Conservation (phyloP, 805 yeast genomes). For the Candida nitratophila region DNA sequence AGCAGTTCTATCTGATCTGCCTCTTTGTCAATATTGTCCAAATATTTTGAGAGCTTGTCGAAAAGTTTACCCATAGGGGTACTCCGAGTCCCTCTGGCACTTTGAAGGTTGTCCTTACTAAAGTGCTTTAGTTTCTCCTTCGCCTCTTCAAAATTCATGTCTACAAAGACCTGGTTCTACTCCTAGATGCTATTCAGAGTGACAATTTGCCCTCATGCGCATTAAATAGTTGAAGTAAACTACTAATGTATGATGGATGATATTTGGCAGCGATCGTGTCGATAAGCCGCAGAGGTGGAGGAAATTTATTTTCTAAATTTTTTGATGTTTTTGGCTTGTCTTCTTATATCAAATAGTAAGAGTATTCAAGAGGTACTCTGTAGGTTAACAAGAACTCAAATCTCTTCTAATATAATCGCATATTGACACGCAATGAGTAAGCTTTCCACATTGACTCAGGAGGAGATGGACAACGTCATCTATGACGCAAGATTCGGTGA, state of each 20-base stretch:
- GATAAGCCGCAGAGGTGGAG: not conserved
- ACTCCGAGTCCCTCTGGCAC: slow-evolving; percentile 18
- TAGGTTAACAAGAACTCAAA: no score
- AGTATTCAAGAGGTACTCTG: not conserved
- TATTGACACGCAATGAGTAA: slow-evolving; percentile 14
- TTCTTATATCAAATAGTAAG: no score
- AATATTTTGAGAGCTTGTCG: slow-evolving; percentile 15
- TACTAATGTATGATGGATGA: no score
- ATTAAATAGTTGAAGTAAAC: no score
- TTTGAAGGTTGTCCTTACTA: slow-evolving; percentile 12
- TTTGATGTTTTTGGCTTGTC: not conserved
- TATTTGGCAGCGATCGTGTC: slow-evolving; percentile 1
- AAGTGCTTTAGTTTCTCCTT: slow-evolving; percentile 17
- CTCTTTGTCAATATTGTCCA: slow-evolving; percentile 2
- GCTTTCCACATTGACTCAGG: slow-evolving; percentile 41
- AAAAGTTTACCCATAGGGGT: slow-evolving; percentile 27
- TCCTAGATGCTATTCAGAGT: no score
- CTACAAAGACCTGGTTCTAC: no score
- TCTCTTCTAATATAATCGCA: no score
- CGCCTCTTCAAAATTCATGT: slow-evolving; percentile 9
- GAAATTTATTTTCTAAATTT: not conserved
- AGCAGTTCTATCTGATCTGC: slow-evolving; percentile 5
- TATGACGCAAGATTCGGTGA: slow-evolving; percentile 89
- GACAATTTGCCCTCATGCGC: no score
- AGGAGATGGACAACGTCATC: slow-evolving; percentile 76